Evolutionary conservation across 495 filamentous ascomycete genomes (phyloP), one percentile per base, ranked within the genome.

Genomic region (Lasiosphaeria miniovina): DNA sequence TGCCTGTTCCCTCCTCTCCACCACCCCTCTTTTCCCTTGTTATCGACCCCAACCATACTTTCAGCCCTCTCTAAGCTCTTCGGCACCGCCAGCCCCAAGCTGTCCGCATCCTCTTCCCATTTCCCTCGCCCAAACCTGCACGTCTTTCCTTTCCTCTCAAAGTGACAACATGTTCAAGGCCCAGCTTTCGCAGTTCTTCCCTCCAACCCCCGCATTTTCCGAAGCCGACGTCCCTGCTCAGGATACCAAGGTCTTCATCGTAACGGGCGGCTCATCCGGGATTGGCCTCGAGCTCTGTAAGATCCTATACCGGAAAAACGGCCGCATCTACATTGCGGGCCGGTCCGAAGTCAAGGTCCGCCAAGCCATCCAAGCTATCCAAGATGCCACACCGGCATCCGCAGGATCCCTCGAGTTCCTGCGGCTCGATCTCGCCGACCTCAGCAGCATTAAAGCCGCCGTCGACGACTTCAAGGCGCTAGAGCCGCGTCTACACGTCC

Each of bases 291-390:
- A 75, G 50, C 68, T 82, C 14, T 67, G 65, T 54, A 68, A 65
- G 33, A 73, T 77, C 0, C 71, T 82, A 14, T 81, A 80, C 56
- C 62, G 36, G 4, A 68, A 68, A 55, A 63, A 69, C 9, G 80
- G 55, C 31, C 71, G 63, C 10, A 71, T 83, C 0, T 81, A 82
- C 64, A 67, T 84, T 4, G 74, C 75, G 6, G 74, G 70, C 36
- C 74, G 81, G 17, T 77, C 76, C 4, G 52, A 66, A 35, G 38
- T 46, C 5, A 66, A 65, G 8, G 63, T 49, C 9, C 43, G n/a
- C 2, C 9, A 62, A 36, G 72, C 67, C 3, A 71, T 73, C 51
- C 51, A 59, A 59, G 50, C 49, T 17, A 64, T 70, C 45, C 54
- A 61, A 35, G 5, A 50, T 49, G 64, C 55, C 49, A 31, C 49